Evolutionary conservation across 257 asterid species (phyloP).

Genomic region (Buddleja alternifolia): DNA sequence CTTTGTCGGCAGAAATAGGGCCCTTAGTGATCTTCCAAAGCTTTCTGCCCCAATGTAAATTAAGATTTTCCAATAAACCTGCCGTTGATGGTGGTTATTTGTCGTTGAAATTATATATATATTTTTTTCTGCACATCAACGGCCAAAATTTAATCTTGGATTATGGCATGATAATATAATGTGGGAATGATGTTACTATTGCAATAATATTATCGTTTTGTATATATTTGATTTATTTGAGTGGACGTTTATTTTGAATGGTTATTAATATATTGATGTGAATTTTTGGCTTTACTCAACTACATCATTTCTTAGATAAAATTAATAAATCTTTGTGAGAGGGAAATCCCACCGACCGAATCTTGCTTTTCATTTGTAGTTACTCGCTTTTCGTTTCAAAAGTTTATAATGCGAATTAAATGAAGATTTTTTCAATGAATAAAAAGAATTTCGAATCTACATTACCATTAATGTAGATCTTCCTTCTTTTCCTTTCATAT

Average conservation of each 20-base stretch:
- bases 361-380: slow-evolving; percentile 29
- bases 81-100: slow-evolving; percentile 71
- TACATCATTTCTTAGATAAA: background rate
- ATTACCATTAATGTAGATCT: background rate
- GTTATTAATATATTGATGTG: slow-evolving; percentile 17
- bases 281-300: slow-evolving; percentile 35
- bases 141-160: slow-evolving; percentile 29
- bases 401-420: background rate
- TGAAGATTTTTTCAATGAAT: background rate
- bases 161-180: background rate
- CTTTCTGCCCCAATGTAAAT: slow-evolving; percentile 23
- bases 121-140: slow-evolving; percentile 11
- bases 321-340: slow-evolving; percentile 41
- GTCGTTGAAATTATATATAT: slow-evolving; percentile 44
- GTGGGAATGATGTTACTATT: background rate
- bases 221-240: slow-evolving; percentile 4
- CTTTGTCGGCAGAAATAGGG: slow-evolving; percentile 51
- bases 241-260: slow-evolving; percentile 25
- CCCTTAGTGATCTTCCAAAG: slow-evolving; percentile 36
- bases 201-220: background rate
- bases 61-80: slow-evolving; percentile 36
- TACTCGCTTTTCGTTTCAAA: background rate
- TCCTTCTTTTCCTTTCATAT: background rate
- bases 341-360: slow-evolving; percentile 50
- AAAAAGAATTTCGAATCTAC: background rate